Percentiles rank a stretch among this genome's conserved stretches.
Conservation (phyloP, 306 rosid genomes). For the Quercus berberidifolia region DNA sequence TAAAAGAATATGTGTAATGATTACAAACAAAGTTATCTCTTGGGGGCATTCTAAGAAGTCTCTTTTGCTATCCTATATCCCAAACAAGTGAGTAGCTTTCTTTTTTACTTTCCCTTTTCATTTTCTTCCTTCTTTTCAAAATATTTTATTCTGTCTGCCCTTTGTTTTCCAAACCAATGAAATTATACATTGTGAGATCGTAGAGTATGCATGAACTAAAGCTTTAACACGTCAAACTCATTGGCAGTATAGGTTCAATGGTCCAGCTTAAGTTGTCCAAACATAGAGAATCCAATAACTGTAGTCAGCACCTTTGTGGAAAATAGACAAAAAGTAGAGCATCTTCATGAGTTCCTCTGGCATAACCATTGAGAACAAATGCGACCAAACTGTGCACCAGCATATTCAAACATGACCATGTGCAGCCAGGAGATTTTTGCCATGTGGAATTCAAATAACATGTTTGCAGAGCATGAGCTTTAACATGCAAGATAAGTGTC, state of each 20-base stretch:
- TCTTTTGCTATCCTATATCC: not conserved
- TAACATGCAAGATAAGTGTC: not conserved
- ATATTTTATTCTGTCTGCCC: not conserved
- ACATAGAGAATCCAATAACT: too few relatives aligned
- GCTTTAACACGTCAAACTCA: too few relatives aligned
- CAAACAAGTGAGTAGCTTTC: not conserved
- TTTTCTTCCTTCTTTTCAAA: not conserved
- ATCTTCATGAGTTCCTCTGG: not conserved
- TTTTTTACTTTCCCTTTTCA: not conserved
- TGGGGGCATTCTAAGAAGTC: not conserved
- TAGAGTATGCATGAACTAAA: too few relatives aligned
- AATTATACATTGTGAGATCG: too few relatives aligned
- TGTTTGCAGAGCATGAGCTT: not conserved
- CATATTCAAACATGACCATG: not conserved
- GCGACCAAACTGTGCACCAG: not conserved
- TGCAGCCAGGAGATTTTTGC: not conserved
- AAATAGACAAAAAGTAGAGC: not conserved
- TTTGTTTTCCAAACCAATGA: not conserved
- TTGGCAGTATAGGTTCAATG: too few relatives aligned
- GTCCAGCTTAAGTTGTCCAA: too few relatives aligned
- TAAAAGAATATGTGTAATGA: not conserved
- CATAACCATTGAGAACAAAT: not conserved
- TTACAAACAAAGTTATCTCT: not conserved
- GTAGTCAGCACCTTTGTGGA: not conserved
- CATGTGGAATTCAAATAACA: not conserved